Evolutionary conservation across 208 protist species (phyloP).

Genomic region (Leishmania turanica): DNA sequence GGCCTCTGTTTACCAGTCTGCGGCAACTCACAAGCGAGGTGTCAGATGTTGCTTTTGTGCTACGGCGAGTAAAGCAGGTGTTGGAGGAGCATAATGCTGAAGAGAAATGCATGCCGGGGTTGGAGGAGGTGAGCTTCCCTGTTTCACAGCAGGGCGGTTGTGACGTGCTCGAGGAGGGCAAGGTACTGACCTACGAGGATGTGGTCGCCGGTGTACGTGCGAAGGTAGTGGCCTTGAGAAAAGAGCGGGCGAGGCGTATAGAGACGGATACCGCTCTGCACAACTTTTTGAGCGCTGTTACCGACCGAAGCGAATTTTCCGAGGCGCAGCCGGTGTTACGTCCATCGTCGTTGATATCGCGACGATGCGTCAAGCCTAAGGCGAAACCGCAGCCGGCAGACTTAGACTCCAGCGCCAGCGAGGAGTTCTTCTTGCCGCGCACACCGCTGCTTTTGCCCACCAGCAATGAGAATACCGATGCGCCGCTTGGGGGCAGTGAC

Average conservation of each 20-base stretch:
- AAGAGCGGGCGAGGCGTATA: slow-evolving; percentile 14
- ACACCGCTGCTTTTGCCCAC: neutral
- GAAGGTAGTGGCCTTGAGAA: slow-evolving; percentile 23
- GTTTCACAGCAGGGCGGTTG: neutral
- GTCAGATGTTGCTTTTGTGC: slow-evolving; percentile 1
- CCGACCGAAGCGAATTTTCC: neutral
- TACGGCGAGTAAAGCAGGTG: slow-evolving; percentile 18
- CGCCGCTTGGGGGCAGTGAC: neutral
- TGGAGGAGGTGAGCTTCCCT: slow-evolving; percentile 12
- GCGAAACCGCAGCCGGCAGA: neutral
- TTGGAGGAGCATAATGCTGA: slow-evolving; percentile 25
- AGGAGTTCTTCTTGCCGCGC: slow-evolving; percentile 5
- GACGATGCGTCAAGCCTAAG: neutral
- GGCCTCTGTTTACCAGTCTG: slow-evolving; percentile 15
- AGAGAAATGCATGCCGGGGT: neutral
- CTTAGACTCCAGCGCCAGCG: neutral
- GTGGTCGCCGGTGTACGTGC: slow-evolving; percentile 25
- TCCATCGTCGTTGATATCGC: neutral
- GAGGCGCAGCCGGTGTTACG: neutral
- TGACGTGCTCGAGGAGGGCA: neutral
- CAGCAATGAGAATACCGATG: neutral
- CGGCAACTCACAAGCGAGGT: slow-evolving; percentile 18
- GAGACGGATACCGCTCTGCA: neutral
- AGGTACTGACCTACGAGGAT: slow-evolving; percentile 22
- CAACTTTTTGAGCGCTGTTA: slow-evolving; percentile 6